These are phyloP conservation scores for Nasturtium officinale DNA, from an alignment of 345 rosid species.

Conservation along the genomic window DNA sequence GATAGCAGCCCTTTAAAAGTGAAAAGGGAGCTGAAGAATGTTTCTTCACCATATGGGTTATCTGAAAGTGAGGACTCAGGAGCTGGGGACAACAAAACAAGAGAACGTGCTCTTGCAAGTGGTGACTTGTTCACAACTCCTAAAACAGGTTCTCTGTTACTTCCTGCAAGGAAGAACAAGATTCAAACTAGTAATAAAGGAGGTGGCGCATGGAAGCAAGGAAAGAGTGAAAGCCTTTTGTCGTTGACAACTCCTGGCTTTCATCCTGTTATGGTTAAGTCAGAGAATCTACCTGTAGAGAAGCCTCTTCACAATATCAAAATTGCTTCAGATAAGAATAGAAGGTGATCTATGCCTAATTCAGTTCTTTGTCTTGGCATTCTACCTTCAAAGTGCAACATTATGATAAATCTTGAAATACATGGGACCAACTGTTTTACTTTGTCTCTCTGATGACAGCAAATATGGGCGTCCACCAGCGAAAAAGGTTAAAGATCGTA, in stretches of 20 bases:
- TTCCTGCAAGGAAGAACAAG: conserved; percentile 64
- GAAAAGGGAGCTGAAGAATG: conserved; percentile 63
- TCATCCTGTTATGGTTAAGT: conserved; percentile 62
- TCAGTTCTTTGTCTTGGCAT: conserved; percentile 22
- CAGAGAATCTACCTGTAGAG: conserved; percentile 54
- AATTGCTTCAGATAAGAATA: conserved; percentile 66
- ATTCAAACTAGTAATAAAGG: conserved; percentile 60
- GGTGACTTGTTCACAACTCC: conserved; percentile 57
- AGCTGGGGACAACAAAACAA: conserved; percentile 68
- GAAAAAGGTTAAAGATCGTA: conserved; percentile 81
- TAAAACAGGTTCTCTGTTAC: conserved; percentile 52
- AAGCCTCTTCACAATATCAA: conserved; percentile 67
- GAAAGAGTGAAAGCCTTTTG: conserved; percentile 68
- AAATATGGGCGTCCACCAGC: conserved; percentile 86
- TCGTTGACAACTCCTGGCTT: conserved; percentile 55
- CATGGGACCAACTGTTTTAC: conserved; percentile 1
- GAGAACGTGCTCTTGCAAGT: conserved; percentile 60
- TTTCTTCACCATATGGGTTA: conserved; percentile 66
- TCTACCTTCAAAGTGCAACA: conserved; percentile 21
- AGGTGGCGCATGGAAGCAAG: conserved; percentile 75
- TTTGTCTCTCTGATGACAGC: conserved; percentile 50
- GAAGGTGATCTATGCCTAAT: conserved; percentile 58
- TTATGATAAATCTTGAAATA: conserved; percentile 1
- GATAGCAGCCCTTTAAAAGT: conserved; percentile 54
- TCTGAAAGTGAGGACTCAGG: conserved; percentile 91